Evolutionary conservation across 129 eudicot species (phyloP).

Genomic region (Saposhnikovia divaricata): DNA sequence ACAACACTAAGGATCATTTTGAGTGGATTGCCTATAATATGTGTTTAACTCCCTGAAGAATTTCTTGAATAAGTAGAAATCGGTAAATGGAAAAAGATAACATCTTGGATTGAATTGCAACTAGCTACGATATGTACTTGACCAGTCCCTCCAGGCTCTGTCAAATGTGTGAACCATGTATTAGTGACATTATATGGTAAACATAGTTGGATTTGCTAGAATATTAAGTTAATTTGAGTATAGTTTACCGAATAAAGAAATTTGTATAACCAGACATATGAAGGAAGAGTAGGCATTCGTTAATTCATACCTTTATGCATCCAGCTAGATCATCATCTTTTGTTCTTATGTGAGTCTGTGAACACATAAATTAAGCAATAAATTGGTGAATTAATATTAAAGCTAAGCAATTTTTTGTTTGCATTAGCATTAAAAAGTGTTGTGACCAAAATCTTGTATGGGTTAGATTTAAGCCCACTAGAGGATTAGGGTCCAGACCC

Average conservation of each 20-base stretch:
- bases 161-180: too few species aligned
- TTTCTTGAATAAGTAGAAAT: too few species aligned
- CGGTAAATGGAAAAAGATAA: too few species aligned
- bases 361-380: conserved; percentile 13
- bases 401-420: conserved; percentile 5
- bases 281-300: background rate
- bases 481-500: too few species aligned
- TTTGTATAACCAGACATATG: background rate
- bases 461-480: too few species aligned
- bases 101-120: too few species aligned
- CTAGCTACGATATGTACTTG: too few species aligned
- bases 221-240: background rate
- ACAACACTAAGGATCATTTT: too few species aligned
- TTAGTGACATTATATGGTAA: background rate
- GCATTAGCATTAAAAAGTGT: background rate
- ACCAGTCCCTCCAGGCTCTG: too few species aligned
- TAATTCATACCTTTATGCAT: conserved; percentile 66
- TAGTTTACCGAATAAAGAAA: background rate
- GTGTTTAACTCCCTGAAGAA: too few species aligned
- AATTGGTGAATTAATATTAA: background rate
- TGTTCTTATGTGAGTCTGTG: conserved; percentile 52
- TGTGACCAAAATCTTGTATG: too few species aligned
- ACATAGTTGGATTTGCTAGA: background rate
- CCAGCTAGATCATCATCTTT: conserved; percentile 58
- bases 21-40: too few species aligned